Evolutionary conservation across 805 yeast genomes (phyloP).

Genomic region (Komagataella ulmi): DNA sequence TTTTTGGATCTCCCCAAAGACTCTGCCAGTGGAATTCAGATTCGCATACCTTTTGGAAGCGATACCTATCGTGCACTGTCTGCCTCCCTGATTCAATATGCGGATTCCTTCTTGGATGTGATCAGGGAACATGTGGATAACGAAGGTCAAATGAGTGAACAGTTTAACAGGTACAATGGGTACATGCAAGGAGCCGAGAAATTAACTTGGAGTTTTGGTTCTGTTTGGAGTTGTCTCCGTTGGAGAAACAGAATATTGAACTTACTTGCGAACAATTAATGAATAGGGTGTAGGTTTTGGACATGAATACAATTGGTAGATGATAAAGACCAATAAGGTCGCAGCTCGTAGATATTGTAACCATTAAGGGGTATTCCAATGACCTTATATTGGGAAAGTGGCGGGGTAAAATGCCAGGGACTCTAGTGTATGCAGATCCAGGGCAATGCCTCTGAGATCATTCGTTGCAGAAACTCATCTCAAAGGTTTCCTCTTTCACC

Average conservation of each 20-base stretch:
- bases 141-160: conserved; percentile 77
- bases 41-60: conserved; percentile 21
- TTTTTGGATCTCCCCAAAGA: conserved; percentile 10
- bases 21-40: neutral
- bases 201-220: conserved; percentile 84
- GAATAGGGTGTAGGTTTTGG: neutral
- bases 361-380: neutral
- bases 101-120: conserved; percentile 54
- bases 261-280: neutral
- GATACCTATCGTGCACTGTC: conserved; percentile 32
- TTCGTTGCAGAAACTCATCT: neutral
- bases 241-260: conserved; percentile 36
- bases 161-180: conserved; percentile 71
- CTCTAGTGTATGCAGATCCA: neutral
- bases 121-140: conserved; percentile 45
- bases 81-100: conserved; percentile 32
- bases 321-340: neutral
- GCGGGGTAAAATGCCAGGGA: neutral
- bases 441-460: neutral
- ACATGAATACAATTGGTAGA: neutral
- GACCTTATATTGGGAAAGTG: neutral
- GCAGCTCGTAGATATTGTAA: neutral
- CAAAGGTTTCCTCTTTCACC: neutral
- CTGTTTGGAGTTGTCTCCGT: conserved; percentile 57
- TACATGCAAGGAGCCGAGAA: conserved; percentile 79